phyloP scores from a whole-genome alignment of 2,329 filamentous ascomycete genomes.

The Fusarium avenaceum region DNA sequence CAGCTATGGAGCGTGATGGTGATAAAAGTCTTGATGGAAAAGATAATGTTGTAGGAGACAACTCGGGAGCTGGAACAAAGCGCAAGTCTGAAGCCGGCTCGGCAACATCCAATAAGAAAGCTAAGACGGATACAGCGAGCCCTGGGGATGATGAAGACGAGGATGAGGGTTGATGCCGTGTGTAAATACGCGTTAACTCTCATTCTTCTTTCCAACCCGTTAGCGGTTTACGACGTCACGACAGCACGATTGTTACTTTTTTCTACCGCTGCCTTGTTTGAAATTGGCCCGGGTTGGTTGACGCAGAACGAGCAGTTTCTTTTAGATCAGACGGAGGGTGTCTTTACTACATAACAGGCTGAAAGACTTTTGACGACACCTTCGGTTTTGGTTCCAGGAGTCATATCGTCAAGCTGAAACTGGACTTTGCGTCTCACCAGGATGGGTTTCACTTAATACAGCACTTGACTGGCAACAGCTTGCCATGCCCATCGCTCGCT shows the following conservation, averaged over 20 bases:
- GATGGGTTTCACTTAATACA: constrained; percentile 52
- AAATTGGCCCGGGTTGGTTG: constrained; percentile 8
- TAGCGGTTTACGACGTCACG: constrained; percentile 56
- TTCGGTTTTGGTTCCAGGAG: constrained; percentile 34
- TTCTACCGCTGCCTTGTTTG: constrained; percentile 32
- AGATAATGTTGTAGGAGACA: constrained; percentile 47
- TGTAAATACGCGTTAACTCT: constrained; percentile 15
- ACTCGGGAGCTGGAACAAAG: constrained; percentile 63
- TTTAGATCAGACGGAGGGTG: constrained; percentile 24
- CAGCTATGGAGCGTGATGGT: constrained; percentile 80
- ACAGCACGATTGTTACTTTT: constrained; percentile 50
- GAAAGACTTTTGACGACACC: constrained; percentile 26
- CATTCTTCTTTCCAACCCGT: constrained; percentile 49
- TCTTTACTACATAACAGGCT: constrained; percentile 28
- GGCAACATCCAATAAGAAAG: constrained; percentile 67
- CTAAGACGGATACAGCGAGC: constrained; percentile 63
- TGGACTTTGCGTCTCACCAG: constrained; percentile 17
- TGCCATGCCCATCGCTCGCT: constrained; percentile 41
- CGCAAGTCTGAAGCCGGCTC: constrained; percentile 70
- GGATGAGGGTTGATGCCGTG: constrained; percentile 56
- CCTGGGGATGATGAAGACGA: constrained; percentile 60
- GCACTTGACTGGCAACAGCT: constrained; percentile 58
- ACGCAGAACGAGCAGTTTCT: constrained; percentile 15
- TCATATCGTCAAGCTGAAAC: not conserved
- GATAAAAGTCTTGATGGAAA: constrained; percentile 62